Evolutionary conservation across 331 rosid genomes (phyloP), one percentile per base, ranked within the genome.

Genomic region (Saraca asoca): DNA sequence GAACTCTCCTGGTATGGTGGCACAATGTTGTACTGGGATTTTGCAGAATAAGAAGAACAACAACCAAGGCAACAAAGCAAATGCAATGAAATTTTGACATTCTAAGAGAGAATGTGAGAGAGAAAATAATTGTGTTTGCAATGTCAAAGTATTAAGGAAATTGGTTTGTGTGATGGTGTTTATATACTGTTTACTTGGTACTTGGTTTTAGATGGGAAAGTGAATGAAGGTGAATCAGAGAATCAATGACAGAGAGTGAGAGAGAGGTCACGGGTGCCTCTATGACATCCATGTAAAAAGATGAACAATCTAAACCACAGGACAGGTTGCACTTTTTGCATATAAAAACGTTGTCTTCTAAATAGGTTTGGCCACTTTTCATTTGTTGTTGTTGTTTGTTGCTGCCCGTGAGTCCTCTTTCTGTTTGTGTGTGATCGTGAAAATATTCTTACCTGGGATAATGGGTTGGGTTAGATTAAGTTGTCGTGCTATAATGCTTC

Each of bases 201-300:
- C 39, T 37, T 61, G 79, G n/a, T 44, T 75, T 76, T 76, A 50
- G 79, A 73, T 76, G 73, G 75, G 75, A 84, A 91, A 82, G 43
- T 39, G 31, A 24, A 24, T 73, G 82, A 74, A 43, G 80, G 29
- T 56, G 72, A 82, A 77, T 73, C 68, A 71, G 84, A 79, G 86
- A 81, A 78, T 71, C 67, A 81, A 65, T 33, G 76, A 62, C 35
- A 73, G 51, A 19, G 69, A 19, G 69, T 65, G 73, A 9, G 59
- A 68, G 59, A 68, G 73, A 50, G 84, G 81, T 93, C 98, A 93
- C 98, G 98, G 98, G 97, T 82, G 82, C 39, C 61, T 81, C 71
- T 61, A 51, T 75, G 71, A 68, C 71, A 68, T 49, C 71, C 64
- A 72, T 17, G 70, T 15, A 39, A 66, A 53, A 78, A 69, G 54